A percentile compares a stretch with the other conserved stretches of the same genome.
Evolutionary conservation across 257 asterid genomes (phyloP).

Genomic region (Capsicum baccatum): DNA sequence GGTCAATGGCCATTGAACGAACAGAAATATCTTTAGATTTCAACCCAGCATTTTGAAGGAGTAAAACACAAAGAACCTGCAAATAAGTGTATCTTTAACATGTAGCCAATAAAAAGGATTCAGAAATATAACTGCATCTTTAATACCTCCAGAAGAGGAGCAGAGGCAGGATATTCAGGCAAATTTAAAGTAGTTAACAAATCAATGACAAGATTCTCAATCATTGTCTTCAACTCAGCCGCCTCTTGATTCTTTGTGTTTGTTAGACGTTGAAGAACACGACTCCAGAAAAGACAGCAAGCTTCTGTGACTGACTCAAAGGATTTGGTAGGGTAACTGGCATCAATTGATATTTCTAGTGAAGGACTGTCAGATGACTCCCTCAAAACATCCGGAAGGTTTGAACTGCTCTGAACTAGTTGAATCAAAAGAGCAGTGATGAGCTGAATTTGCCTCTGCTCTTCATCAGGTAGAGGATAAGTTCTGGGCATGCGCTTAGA

Average conservation of each 20-base stretch:
- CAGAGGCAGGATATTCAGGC: conserved; percentile 98
- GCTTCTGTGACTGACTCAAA: conserved; percentile 89
- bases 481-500: conserved; percentile 87
- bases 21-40: conserved; percentile 90
- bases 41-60: conserved; percentile 94
- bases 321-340: conserved; percentile 81
- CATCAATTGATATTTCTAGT: conserved; percentile 67
- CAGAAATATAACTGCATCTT: not conserved
- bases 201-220: conserved; percentile 96
- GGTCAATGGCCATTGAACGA: conserved; percentile 97
- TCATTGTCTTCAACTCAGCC: conserved; percentile 81
- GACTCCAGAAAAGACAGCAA: conserved; percentile 98
- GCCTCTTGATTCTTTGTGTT: conserved; percentile 87
- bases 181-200: conserved; percentile 85
- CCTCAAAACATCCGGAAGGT: conserved; percentile 83
- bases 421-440: conserved; percentile 84
- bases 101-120: conserved; percentile 27
- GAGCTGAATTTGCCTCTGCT: conserved; percentile 93
- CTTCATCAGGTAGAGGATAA: conserved; percentile 97
- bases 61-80: conserved; percentile 97
- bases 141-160: conserved; percentile 86
- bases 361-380: conserved; percentile 64
- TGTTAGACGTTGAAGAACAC: conserved; percentile 92
- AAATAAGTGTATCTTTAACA: conserved; percentile 45
- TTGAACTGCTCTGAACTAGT: conserved; percentile 86